phyloP scores from a whole-genome alignment of 2,329 filamentous ascomycete species.

The Phialemoniopsis sp. region DNA sequence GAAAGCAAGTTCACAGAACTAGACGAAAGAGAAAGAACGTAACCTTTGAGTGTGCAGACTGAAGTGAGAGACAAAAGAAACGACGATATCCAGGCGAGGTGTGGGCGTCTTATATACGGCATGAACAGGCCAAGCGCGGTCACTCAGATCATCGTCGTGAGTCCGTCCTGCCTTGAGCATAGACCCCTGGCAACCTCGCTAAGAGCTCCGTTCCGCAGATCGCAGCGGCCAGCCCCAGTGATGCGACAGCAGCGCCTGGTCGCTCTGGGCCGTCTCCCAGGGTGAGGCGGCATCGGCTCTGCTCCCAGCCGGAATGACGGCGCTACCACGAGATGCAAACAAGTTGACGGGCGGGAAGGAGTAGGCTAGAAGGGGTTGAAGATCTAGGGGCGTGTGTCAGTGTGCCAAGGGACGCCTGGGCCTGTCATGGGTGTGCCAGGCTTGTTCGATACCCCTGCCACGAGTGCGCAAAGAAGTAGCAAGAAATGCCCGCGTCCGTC shows the following conservation, averaged over 20 bases:
- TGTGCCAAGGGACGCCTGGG: too few species aligned
- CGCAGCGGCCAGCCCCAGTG: constrained; percentile 1
- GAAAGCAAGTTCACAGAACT: constrained; percentile 12
- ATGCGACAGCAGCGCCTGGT: not conserved
- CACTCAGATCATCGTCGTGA: too few species aligned
- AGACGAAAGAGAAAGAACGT: constrained; percentile 2
- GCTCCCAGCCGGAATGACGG: too few species aligned
- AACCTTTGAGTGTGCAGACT: not conserved
- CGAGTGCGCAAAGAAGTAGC: too few species aligned
- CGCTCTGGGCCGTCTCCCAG: constrained; percentile 11
- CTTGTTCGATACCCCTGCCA: too few species aligned
- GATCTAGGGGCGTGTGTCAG: too few species aligned
- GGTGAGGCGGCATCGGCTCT: constrained; percentile 1
- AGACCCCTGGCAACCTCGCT: constrained; percentile 2
- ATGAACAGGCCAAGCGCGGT: not conserved
- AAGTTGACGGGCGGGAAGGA: constrained; percentile 1
- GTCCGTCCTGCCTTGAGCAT: too few species aligned
- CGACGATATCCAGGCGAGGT: not conserved
- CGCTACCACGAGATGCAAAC: too few species aligned
- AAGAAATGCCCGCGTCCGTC: too few species aligned
- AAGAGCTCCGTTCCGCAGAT: constrained; percentile 5
- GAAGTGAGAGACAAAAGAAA: constrained; percentile 1
- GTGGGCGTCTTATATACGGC: constrained; percentile 3
- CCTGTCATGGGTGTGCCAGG: too few species aligned
- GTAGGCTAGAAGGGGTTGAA: not conserved